These are phyloP conservation scores for Anthoceros angustus DNA, from an alignment of 225 moss, liverwort and hornwort species.

Conservation along the genomic window DNA sequence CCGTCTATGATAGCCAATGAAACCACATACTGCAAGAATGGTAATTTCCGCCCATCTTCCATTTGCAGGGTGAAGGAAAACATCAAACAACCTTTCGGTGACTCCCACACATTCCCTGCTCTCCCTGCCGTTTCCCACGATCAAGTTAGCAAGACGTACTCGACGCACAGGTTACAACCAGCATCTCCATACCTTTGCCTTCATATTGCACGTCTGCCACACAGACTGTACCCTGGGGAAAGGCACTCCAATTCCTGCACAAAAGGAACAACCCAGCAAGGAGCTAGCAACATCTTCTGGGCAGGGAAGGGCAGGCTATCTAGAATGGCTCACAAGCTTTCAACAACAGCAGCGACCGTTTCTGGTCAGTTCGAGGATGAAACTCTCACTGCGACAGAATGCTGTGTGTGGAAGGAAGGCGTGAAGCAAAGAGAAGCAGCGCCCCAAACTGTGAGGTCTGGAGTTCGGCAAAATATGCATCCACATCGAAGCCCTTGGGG, in stretches of 20 bases:
- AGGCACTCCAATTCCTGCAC: slow-evolving; percentile 50
- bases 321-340: no score
- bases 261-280: not conserved
- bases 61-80: slow-evolving; percentile 77
- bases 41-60: slow-evolving; percentile 60
- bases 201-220: slow-evolving; percentile 69
- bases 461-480: not conserved
- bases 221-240: slow-evolving; percentile 55
- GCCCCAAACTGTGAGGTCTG: not conserved
- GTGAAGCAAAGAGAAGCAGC: not conserved
- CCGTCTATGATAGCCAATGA: slow-evolving; percentile 76
- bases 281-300: not conserved
- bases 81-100: slow-evolving; percentile 86
- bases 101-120: slow-evolving; percentile 80
- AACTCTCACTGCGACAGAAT: slow-evolving; percentile 3
- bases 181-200: slow-evolving; percentile 36
- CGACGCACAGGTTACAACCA: not conserved
- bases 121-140: slow-evolving; percentile 44
- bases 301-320: no score
- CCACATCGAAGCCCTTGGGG: not conserved
- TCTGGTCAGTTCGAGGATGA: not conserved
- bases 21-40: slow-evolving; percentile 84
- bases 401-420: not conserved
- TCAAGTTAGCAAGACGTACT: not conserved
- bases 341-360: no score